phyloP scores from a whole-genome alignment of 2,329 filamentous ascomycete species.

The Truncatella angustata region DNA sequence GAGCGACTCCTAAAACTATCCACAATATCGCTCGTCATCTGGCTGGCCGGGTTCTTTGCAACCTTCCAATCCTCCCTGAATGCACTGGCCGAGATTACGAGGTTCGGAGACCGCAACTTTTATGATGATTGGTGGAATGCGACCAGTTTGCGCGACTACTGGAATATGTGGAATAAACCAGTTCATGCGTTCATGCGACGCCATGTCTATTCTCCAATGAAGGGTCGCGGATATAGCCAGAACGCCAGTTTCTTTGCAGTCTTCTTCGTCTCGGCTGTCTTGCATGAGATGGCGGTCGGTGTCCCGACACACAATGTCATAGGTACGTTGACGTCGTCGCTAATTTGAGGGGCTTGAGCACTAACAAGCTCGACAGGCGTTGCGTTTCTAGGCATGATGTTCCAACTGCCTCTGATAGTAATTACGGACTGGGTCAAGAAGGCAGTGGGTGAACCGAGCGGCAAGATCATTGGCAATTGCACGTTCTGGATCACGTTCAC shows the following conservation, averaged over 20 bases:
- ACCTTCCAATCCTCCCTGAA: constrained; percentile 93
- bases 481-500: constrained; percentile 98
- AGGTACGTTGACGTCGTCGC: constrained; percentile 47
- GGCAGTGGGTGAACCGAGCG: constrained; percentile 66
- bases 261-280: constrained; percentile 81
- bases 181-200: constrained; percentile 96
- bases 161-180: constrained; percentile 96
- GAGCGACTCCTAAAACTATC: constrained; percentile 93
- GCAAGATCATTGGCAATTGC: constrained; percentile 81
- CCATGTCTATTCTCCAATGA: constrained; percentile 85
- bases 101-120: constrained; percentile 90
- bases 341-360: neutral
- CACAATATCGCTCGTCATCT: constrained; percentile 92
- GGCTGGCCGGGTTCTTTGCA: constrained; percentile 96
- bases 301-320: constrained; percentile 93
- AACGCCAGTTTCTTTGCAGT: constrained; percentile 72
- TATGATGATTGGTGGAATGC: constrained; percentile 99
- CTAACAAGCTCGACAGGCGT: constrained; percentile 56
- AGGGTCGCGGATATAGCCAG: constrained; percentile 78
- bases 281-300: constrained; percentile 91
- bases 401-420: constrained; percentile 85
- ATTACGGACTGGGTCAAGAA: constrained; percentile 78
- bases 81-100: constrained; percentile 82
- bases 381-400: constrained; percentile 90
- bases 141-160: constrained; percentile 80